phyloP scores from a whole-genome alignment of 495 filamentous ascomycete species.

The Penicillium tannophilum region DNA sequence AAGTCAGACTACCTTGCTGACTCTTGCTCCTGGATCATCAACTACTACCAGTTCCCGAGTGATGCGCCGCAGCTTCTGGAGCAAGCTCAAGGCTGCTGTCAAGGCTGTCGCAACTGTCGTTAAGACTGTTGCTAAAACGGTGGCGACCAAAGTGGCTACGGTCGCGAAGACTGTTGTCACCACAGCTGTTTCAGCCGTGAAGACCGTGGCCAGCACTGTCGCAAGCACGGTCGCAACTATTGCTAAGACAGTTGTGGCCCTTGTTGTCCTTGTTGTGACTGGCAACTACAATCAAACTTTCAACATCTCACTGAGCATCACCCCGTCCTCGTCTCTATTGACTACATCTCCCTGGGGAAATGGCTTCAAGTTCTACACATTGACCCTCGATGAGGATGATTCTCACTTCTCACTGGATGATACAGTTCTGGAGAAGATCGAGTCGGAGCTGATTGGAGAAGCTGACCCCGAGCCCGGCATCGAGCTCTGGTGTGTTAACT shows the following conservation, averaged over 20 bases:
- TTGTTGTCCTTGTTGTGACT: background rate
- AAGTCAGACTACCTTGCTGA: background rate
- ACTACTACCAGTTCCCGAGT: background rate
- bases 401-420: background rate
- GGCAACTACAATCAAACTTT: background rate
- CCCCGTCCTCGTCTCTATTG: background rate
- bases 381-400: background rate
- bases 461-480: background rate
- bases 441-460: background rate
- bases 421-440: background rate
- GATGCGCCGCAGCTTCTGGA: background rate
- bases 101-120: background rate
- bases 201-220: background rate
- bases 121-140: background rate
- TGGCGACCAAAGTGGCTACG: background rate
- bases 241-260: background rate
- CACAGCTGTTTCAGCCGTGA: background rate
- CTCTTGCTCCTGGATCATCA: background rate
- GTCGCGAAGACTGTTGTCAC: background rate
- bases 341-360: background rate
- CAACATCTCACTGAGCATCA: background rate
- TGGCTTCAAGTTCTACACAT: background rate
- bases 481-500: background rate
- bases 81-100: background rate
- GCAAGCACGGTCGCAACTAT: background rate